These are phyloP conservation scores for Wallacemonas collosoma DNA, from an alignment of 208 protist genomes.

Conservation along the genomic window DNA sequence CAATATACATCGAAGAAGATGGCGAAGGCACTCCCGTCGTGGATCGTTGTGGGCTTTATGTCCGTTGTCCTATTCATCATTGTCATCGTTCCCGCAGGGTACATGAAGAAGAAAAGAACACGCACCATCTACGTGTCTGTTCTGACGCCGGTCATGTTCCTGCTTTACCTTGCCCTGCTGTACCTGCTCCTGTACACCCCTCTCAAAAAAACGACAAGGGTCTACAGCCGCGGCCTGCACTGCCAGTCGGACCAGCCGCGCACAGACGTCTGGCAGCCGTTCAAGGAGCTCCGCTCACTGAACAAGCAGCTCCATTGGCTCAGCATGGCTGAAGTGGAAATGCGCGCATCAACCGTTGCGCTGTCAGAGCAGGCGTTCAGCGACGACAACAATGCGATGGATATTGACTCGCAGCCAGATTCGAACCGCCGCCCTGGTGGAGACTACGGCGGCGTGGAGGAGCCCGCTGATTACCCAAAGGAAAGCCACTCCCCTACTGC, in stretches of 20 bases:
- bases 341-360: conserved; percentile 2
- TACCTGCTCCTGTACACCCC: conserved; percentile 65
- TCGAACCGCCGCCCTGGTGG: neutral
- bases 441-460: neutral
- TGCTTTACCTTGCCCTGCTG: conserved; percentile 46
- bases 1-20: neutral
- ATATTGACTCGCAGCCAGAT: neutral
- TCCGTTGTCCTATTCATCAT: conserved; percentile 49
- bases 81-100: conserved; percentile 49
- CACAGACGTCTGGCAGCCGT: conserved; percentile 27
- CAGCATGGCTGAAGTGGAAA: conserved; percentile 17
- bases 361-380: conserved; percentile 1
- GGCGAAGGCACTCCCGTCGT: conserved; percentile 16
- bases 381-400: conserved; percentile 1
- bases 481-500: conserved; percentile 4
- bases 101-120: conserved; percentile 30
- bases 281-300: conserved; percentile 69
- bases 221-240: conserved; percentile 33
- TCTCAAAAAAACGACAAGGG: conserved; percentile 36
- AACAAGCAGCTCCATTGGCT: conserved; percentile 40
- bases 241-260: conserved; percentile 24
- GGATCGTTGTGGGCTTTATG: conserved; percentile 58
- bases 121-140: conserved; percentile 62
- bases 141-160: conserved; percentile 44
- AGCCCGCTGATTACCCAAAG: neutral